Evolutionary conservation across 169 alveolate genomes (phyloP), one percentile per base, ranked within the genome.

Genomic region (Plasmodium inui): DNA sequence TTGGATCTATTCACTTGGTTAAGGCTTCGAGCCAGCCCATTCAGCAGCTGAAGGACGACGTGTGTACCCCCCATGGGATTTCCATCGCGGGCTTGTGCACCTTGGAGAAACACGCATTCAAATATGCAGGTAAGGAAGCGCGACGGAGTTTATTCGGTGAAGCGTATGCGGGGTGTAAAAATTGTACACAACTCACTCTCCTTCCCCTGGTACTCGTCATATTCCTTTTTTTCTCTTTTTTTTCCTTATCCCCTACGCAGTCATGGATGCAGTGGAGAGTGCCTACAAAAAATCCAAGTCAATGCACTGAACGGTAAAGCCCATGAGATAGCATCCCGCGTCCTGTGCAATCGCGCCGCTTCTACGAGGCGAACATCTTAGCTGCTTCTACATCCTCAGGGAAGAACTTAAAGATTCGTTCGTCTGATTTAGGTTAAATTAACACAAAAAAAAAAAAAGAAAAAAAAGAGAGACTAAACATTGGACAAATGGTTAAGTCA

Each of bases 31-130:
- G 82, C 71, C n/a, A 26, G 4, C 96, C 96, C 41, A 92, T 95
- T 1, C 95, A 91, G 76, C 95, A 91, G 44, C 78, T 96, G 71
- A 95, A 92, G 41, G 97, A 96, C 19, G 94, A 95, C 34, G 92
- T 95, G 22, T 85, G 96, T 28, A 93, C 97, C 7, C 97, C 97
- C 3, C 97, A 97, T 14, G 97, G 97, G 22, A 95, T 94, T 37
- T 95, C 97, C 12, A 92, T 94, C 32, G 94, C 95, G 41, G 97
- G 96, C 0, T 84, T 96, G 37, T 70, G 72, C 44, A 94, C 96
- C 30, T 70, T 95, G 72, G 97, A 96, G 78, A 91, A 93, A 55
- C 76, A 90, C 79, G 92, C 94, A 14, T 85, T 96, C 70, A 83
- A 96, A 81, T 88, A 88, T 50, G 89, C 95, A 46, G 88, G 97